Evolutionary conservation across 2,329 filamentous ascomycete species (phyloP).

Genomic region (Fusarium robinianum): DNA sequence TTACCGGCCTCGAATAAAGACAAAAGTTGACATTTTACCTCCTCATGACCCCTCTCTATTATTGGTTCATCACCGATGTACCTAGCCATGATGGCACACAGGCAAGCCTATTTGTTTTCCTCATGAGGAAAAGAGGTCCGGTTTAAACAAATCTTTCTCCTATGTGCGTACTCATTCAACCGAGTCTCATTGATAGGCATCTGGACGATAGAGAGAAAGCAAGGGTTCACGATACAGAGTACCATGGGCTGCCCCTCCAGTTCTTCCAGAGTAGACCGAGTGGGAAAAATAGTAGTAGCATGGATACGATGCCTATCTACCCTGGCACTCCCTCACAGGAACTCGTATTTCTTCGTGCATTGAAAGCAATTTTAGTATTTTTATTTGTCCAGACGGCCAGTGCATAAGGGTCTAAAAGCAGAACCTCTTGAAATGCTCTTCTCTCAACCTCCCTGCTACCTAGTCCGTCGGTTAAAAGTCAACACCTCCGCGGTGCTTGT

Average conservation of each 20-base stretch:
- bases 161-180: too few relatives aligned
- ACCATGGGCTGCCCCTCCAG: too few relatives aligned
- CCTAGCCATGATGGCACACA: too few relatives aligned
- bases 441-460: conserved; percentile 47
- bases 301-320: neutral
- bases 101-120: too few relatives aligned
- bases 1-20: conserved; percentile 20
- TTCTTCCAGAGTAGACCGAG: too few relatives aligned
- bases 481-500: conserved; percentile 46
- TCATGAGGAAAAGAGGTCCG: too few relatives aligned
- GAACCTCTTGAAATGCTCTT: conserved; percentile 56
- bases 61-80: neutral
- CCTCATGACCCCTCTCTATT: neutral
- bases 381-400: conserved; percentile 60
- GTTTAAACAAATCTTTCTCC: too few relatives aligned
- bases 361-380: conserved; percentile 55
- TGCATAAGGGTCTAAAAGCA: conserved; percentile 61
- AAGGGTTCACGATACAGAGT: too few relatives aligned
- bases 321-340: conserved; percentile 3
- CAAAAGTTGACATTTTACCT: conserved; percentile 27
- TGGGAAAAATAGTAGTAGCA: too few relatives aligned
- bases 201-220: too few relatives aligned
- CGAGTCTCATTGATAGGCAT: too few relatives aligned
- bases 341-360: conserved; percentile 36
- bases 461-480: conserved; percentile 45